phyloP scores from a whole-genome alignment of 2,329 filamentous ascomycete genomes.

The Aspergillus sojae region DNA sequence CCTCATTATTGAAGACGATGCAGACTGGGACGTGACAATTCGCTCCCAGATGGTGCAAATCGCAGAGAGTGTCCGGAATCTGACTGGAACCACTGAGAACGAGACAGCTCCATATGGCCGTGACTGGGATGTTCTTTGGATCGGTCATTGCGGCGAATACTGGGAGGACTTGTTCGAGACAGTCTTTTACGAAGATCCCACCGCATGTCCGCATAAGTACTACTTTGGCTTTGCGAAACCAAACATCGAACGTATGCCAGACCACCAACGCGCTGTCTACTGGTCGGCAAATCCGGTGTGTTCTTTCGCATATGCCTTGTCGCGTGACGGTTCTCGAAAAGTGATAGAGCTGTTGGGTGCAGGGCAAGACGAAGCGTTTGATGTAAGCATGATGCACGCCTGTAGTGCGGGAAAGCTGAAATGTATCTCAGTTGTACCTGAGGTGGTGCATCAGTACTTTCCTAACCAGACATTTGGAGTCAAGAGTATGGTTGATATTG shows the following conservation, averaged over 20 bases:
- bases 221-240: slow-evolving; percentile 19
- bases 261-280: slow-evolving; percentile 31
- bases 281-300: slow-evolving; percentile 32
- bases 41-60: slow-evolving; percentile 34
- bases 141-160: slow-evolving; percentile 39
- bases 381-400: slow-evolving; percentile 35
- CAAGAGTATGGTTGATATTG: slow-evolving; percentile 26
- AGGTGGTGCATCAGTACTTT: slow-evolving; percentile 40
- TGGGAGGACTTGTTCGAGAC: slow-evolving; percentile 20
- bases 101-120: slow-evolving; percentile 30
- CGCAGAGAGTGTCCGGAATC: slow-evolving; percentile 34
- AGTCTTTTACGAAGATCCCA: slow-evolving; percentile 25
- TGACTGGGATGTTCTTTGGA: slow-evolving; percentile 43
- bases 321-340: slow-evolving; percentile 44
- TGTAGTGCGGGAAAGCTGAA: slow-evolving; percentile 33
- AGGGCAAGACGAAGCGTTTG: slow-evolving; percentile 38
- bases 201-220: slow-evolving; percentile 24
- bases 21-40: slow-evolving; percentile 42
- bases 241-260: slow-evolving; percentile 14
- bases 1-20: slow-evolving; percentile 49
- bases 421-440: slow-evolving; percentile 43
- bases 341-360: slow-evolving; percentile 32
- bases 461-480: slow-evolving; percentile 30
- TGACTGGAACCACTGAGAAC: slow-evolving; percentile 18
- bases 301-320: slow-evolving; percentile 40